Conservation (phyloP, 805 yeast species). For the Wickerhamomyces queroliae region DNA sequence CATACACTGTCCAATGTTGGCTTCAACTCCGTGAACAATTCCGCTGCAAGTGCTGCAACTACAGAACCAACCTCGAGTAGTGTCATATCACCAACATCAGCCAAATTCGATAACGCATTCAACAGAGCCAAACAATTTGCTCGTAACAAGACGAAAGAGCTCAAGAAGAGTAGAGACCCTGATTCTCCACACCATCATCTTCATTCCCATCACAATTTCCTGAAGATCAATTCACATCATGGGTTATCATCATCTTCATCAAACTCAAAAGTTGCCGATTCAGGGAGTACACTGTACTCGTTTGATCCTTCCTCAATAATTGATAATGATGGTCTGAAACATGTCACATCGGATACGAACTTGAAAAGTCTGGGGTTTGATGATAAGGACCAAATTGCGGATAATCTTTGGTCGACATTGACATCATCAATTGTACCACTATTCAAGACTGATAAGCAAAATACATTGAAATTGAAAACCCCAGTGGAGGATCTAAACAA, state of each 20-base stretch:
- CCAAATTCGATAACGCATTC: constrained; percentile 16
- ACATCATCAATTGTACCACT: constrained; percentile 37
- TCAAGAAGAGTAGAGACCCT: constrained; percentile 10
- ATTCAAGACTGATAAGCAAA: constrained; percentile 37
- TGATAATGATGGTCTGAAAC: constrained; percentile 25
- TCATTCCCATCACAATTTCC: constrained; percentile 12
- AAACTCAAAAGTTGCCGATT: constrained; percentile 27
- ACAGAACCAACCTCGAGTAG: no score
- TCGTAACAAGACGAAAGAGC: constrained; percentile 20
- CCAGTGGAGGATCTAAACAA: constrained; percentile 56
- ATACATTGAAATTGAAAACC: constrained; percentile 27
- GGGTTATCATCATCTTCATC: constrained; percentile 31
- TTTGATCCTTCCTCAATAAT: constrained; percentile 25
- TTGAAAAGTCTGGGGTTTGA: constrained; percentile 23
- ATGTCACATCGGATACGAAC: constrained; percentile 26
- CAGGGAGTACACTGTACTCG: constrained; percentile 30
- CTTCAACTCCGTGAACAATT: constrained; percentile 5
- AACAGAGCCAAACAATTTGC: constrained; percentile 22
- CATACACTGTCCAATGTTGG: constrained; percentile 22
- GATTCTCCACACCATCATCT: constrained; percentile 2
- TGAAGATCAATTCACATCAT: constrained; percentile 15
- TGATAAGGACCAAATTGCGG: constrained; percentile 35
- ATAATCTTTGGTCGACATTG: constrained; percentile 45
- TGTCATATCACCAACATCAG: constrained; percentile 12
- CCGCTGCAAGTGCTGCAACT: not conserved